Conservation (phyloP, 2,329 filamentous ascomycete species). For the Hawksworthiomyces lignivorus region DNA sequence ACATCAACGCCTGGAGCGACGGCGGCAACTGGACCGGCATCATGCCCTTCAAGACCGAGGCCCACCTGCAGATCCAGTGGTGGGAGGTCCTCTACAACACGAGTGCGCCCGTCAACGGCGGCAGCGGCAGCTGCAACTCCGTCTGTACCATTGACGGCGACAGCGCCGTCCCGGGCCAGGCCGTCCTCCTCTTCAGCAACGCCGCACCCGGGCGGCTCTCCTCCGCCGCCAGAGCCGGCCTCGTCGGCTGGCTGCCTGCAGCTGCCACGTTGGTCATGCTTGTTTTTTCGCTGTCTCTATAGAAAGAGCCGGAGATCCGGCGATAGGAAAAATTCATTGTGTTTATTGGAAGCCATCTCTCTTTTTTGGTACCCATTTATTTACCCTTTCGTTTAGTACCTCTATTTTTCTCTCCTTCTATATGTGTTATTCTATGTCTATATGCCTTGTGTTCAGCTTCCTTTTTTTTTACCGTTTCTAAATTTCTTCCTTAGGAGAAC, state of each 20-base stretch:
- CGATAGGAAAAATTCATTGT: too few species aligned
- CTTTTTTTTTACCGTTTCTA: neutral
- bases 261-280: too few species aligned
- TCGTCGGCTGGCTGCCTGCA: constrained; percentile 2
- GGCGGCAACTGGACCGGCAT: constrained; percentile 53
- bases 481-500: neutral
- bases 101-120: constrained; percentile 18
- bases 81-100: constrained; percentile 52
- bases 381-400: too few species aligned
- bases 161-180: constrained; percentile 1
- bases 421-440: too few species aligned
- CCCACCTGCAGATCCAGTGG: constrained; percentile 54
- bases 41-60: constrained; percentile 42
- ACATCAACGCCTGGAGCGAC: constrained; percentile 55
- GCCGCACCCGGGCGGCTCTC: neutral
- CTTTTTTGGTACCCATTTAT: too few species aligned
- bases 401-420: too few species aligned
- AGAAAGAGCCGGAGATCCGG: too few species aligned
- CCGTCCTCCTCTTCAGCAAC: constrained; percentile 5
- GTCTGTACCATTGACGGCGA: constrained; percentile 15
- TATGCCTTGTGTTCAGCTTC: too few species aligned
- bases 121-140: constrained; percentile 15
- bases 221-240: neutral
- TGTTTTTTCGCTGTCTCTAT: too few species aligned
- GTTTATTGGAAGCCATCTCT: too few species aligned